Evolutionary conservation across 1,284 basidiomycete species (phyloP).

Genomic region (Blastosporella zonata): DNA sequence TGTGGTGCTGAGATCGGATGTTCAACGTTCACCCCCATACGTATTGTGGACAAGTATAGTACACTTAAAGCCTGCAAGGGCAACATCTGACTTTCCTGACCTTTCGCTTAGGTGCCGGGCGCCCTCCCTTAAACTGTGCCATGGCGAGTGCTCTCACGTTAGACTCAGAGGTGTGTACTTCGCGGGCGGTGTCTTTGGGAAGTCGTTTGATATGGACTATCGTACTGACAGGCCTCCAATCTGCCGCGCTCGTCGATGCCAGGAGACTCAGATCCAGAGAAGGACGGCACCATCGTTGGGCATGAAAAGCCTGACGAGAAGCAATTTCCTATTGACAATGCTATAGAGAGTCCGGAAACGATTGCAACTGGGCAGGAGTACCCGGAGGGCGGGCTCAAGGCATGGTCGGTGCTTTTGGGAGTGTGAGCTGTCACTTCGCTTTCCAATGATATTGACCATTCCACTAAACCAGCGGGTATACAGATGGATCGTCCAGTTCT

Average conservation of each 20-base stretch:
- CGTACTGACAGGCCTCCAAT: too few species aligned
- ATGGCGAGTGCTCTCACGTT: not conserved
- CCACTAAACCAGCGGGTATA: not conserved
- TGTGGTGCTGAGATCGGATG: too few species aligned
- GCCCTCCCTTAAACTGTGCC: not conserved
- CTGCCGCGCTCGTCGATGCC: not conserved
- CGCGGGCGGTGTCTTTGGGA: not conserved
- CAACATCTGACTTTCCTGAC: not conserved
- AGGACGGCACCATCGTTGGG: slow-evolving; percentile 1
- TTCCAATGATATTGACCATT: not conserved
- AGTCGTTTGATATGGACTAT: not conserved
- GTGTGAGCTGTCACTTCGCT: slow-evolving; percentile 25
- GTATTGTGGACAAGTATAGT: too few species aligned
- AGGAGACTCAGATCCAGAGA: slow-evolving; percentile 10
- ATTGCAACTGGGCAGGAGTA: slow-evolving; percentile 12
- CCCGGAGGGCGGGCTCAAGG: slow-evolving; percentile 35
- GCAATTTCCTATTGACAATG: not conserved
- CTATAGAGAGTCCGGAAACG: not conserved
- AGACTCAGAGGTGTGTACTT: not conserved
- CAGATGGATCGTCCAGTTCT: slow-evolving; percentile 35
- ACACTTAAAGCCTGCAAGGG: not conserved
- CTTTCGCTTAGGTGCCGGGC: too few species aligned
- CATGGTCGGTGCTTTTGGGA: slow-evolving; percentile 35
- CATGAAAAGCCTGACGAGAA: not conserved
- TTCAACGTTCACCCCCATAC: too few species aligned